Percentiles rank a stretch among this genome's conserved stretches.
phyloP scores from a whole-genome alignment of 108 stramenopile genomes.

The Parietichytrium sp. region DNA sequence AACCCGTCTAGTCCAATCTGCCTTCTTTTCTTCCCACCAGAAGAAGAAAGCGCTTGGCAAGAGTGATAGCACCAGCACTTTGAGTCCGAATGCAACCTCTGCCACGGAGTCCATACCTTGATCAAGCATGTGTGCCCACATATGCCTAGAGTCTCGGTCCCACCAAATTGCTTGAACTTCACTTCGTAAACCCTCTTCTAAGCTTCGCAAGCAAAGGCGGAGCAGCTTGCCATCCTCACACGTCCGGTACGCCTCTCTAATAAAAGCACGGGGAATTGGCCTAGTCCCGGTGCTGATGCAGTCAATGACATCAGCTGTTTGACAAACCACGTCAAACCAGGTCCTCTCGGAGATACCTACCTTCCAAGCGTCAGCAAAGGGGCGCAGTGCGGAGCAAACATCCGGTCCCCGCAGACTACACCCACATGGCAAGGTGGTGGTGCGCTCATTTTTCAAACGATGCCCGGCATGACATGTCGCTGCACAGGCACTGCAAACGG shows the following conservation, averaged over 20 bases:
- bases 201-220: neutral
- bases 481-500: slow-evolving; percentile 12
- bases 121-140: slow-evolving; percentile 27
- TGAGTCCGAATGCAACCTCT: slow-evolving; percentile 33
- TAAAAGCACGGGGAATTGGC: neutral
- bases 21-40: neutral
- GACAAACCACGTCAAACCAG: slow-evolving; percentile 33
- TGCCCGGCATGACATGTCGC: slow-evolving; percentile 25
- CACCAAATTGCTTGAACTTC: slow-evolving; percentile 27
- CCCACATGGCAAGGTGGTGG: slow-evolving; percentile 7
- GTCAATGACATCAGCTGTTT: slow-evolving; percentile 31
- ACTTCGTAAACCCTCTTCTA: neutral
- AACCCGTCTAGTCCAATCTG: neutral
- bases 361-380: slow-evolving; percentile 30
- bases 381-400: slow-evolving; percentile 15
- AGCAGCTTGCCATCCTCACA: slow-evolving; percentile 8
- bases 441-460: neutral
- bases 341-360: slow-evolving; percentile 1
- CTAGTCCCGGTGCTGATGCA: slow-evolving; percentile 9
- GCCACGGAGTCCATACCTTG: slow-evolving; percentile 22
- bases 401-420: slow-evolving; percentile 22
- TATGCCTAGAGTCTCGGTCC: slow-evolving; percentile 6
- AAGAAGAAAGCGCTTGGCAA: neutral
- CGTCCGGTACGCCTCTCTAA: slow-evolving; percentile 17
- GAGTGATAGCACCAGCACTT: neutral